Evolutionary conservation across 257 asterid genomes (phyloP), one percentile per base, ranked within the genome.

Genomic region (Solanum corneliomulleri): DNA sequence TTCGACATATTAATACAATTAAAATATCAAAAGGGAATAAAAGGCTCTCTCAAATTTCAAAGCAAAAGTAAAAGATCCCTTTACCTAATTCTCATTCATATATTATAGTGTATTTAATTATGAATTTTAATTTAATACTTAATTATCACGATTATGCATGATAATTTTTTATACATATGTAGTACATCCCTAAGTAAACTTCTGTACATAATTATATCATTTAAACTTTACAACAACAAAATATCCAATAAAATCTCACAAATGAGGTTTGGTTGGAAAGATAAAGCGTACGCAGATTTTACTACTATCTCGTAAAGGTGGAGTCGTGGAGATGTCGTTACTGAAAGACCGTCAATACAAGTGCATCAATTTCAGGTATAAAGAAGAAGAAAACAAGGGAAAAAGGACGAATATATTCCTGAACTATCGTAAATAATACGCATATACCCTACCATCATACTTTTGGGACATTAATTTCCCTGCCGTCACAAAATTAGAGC

Each of bases 21-120:
- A 47, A 80, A 80, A 47, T 45, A 47, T 80, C 18, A 80, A 47
- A 80, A 74, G 68, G 15, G 69, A 47, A 18, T 49, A 49, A 80
- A 80, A 47, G 31, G 45, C 44, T 9, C 12, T 49, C 68, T 18
- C 11, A 3, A 78, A 80, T 3, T 80, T 80, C 85, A 80, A 78
- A 78, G 18, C 42, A 78, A 80, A 80, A 80, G 85, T 80, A 80
- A 80, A 80, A 80, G 85, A 80, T 80, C 44, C 69, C 44, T 80
- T 47, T 35, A 80, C 85, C 85, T 47, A 80, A 80, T 80, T 80
- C 85, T 25, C 25, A 80, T 80, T 27, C 33, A 70, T 70, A 58
- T 70, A 70, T 70, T 58, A 27, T 29, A 29, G 10, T 47, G 14
- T 80, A 25, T 47, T 49, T 29, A 29, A 49, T 80, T 80, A 27